Evolutionary conservation across 2,329 filamentous ascomycete genomes (phyloP).

Genomic region (Chaetomium globosum): DNA sequence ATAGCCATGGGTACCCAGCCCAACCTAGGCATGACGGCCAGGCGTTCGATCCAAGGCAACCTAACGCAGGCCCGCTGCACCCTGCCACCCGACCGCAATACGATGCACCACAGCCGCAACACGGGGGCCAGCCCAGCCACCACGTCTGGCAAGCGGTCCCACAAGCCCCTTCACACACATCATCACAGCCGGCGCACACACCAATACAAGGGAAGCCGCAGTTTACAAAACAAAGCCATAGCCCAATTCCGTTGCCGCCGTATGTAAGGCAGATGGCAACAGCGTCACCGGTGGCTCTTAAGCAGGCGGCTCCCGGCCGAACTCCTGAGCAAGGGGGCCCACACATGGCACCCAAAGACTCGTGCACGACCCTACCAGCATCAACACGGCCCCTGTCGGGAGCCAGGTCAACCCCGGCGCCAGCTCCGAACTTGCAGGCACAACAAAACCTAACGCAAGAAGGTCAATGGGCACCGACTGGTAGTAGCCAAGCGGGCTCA

Average conservation of each 20-base stretch:
- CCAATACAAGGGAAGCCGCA: constrained; percentile 22
- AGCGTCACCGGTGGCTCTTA: constrained; percentile 6
- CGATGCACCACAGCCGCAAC: constrained; percentile 30
- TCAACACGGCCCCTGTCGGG: neutral
- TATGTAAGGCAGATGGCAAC: constrained; percentile 32
- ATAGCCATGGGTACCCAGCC: constrained; percentile 19
- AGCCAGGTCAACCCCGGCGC: neutral
- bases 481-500: neutral
- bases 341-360: constrained; percentile 11
- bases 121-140: constrained; percentile 22
- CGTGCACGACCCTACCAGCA: constrained; percentile 2
- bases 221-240: constrained; percentile 37
- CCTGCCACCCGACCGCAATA: constrained; percentile 45
- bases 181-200: constrained; percentile 19
- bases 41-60: constrained; percentile 27
- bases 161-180: constrained; percentile 19
- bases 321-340: constrained; percentile 26
- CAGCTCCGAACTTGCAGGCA: neutral
- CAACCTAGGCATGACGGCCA: constrained; percentile 9
- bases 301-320: constrained; percentile 26
- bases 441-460: constrained; percentile 2
- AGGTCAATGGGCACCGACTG: neutral
- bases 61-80: constrained; percentile 39
- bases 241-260: constrained; percentile 36
- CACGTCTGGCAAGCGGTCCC: constrained; percentile 20